Evolutionary conservation across 1,139 yeast genomes (phyloP), one percentile per base, ranked within the genome.

Genomic region (Kodamaea ohmeri): DNA sequence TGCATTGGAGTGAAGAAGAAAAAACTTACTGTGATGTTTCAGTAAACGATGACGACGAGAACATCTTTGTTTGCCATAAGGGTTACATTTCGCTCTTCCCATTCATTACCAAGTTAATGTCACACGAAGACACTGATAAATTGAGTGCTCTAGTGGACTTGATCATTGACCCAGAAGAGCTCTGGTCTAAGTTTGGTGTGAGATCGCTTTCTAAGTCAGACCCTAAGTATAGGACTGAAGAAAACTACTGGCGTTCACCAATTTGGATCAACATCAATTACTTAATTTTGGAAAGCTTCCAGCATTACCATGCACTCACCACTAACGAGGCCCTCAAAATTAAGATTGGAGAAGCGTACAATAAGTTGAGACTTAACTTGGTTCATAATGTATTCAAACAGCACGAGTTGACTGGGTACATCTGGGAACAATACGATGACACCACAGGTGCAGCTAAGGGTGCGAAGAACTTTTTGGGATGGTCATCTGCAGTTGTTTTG

Each of bases 181-280:
- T 94, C 39, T 90, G 95, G 87, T 67, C 90, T 2, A 74, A 74
- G 1, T 88, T 59, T 51, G 99, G 98, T 11, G 67, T 94, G 33
- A 71, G 96, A 48, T 85, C 96, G 1, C 67, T 92, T 27, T 86
- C 97, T 1, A 80, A 78, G 51, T 55, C 73, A 6, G 92, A 86
- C 52, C 66, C 66, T 21, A 64, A 58, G 43, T 92, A 83, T 60
- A 85, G 84, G 43, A 77, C 82, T 1, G 92, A 75, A 7, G 98
- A 94, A 52, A 83, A 92, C 59, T 92, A 92, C 64, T 92, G 99
- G 99, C 75, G 96, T 44, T 94, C 97, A 0, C 90, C 96, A 14
- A 73, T 92, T 30, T 94, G 98, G 98, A 69, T 89, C 50, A 86
- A 89, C 56, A 85, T 92, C 55, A 94, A 94, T 63, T 90, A 88